Conservation (phyloP, 441 rosid species). For the Omphalea diandra region DNA sequence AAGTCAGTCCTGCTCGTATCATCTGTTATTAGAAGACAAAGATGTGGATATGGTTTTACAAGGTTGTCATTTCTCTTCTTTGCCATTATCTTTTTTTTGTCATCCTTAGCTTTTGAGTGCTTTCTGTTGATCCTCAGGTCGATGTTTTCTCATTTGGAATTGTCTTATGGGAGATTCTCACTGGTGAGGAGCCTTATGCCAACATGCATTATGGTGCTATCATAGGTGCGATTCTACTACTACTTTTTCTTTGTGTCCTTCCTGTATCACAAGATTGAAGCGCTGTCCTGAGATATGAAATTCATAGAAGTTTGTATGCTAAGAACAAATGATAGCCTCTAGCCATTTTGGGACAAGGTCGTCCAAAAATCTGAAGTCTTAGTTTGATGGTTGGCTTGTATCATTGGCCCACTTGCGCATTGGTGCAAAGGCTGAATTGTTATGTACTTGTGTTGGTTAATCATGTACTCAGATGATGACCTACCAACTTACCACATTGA, state of each 20-base stretch:
- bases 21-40: neutral
- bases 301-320: no score
- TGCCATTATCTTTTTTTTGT: no score
- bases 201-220: conserved; percentile 96
- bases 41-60: neutral
- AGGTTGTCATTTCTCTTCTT: conserved; percentile 6
- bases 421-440: no score
- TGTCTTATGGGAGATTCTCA: conserved; percentile 95
- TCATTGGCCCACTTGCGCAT: no score
- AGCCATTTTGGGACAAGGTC: no score
- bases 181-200: conserved; percentile 97
- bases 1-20: neutral
- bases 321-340: no score
- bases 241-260: neutral
- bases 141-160: conserved; percentile 94
- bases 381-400: no score
- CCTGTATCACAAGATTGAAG: conserved; percentile 14
- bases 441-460: no score
- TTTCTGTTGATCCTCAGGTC: conserved; percentile 47
- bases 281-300: neutral
- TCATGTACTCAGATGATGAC: no score
- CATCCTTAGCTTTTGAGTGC: neutral
- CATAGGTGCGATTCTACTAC: conserved; percentile 52
- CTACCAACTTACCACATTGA: no score
- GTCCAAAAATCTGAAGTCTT: no score